Conservation (phyloP, 306 rosid genomes). For the Cucurbita argyrosperma region DNA sequence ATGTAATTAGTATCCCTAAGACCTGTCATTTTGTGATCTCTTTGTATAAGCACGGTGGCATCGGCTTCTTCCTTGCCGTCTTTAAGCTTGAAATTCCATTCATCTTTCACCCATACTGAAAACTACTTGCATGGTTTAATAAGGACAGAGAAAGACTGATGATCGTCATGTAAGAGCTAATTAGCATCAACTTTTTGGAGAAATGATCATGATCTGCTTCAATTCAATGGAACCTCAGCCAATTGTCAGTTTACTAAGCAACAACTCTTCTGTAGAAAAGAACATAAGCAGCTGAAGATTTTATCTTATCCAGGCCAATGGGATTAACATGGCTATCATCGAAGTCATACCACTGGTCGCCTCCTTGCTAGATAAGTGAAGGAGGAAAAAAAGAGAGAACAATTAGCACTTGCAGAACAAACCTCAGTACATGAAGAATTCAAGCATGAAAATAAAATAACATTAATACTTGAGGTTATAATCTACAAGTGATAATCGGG, state of each 20-base stretch:
- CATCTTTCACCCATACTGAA: neutral
- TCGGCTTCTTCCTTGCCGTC: neutral
- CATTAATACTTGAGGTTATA: neutral
- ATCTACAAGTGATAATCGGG: neutral
- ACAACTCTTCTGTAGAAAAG: slow-evolving; percentile 81
- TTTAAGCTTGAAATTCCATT: neutral
- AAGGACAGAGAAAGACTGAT: neutral
- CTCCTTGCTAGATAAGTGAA: slow-evolving; percentile 57
- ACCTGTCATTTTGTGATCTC: neutral
- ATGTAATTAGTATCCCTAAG: slow-evolving; percentile 4
- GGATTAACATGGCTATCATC: slow-evolving; percentile 87
- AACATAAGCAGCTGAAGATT: slow-evolving; percentile 94
- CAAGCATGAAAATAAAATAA: neutral
- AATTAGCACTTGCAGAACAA: neutral
- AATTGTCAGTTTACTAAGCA: slow-evolving; percentile 7
- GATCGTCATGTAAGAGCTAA: neutral
- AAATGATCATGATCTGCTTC: neutral
- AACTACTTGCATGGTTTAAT: neutral
- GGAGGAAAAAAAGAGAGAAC: slow-evolving; percentile 12
- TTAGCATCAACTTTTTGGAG: slow-evolving; percentile 1
- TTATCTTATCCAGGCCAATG: slow-evolving; percentile 72
- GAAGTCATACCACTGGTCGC: slow-evolving; percentile 86
- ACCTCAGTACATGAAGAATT: neutral
- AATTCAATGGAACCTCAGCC: neutral
- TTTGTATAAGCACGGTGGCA: neutral